These are phyloP conservation scores for Magnolia kwangsiensis DNA, from an alignment of 164 flowering plant species.

Conservation along the genomic window DNA sequence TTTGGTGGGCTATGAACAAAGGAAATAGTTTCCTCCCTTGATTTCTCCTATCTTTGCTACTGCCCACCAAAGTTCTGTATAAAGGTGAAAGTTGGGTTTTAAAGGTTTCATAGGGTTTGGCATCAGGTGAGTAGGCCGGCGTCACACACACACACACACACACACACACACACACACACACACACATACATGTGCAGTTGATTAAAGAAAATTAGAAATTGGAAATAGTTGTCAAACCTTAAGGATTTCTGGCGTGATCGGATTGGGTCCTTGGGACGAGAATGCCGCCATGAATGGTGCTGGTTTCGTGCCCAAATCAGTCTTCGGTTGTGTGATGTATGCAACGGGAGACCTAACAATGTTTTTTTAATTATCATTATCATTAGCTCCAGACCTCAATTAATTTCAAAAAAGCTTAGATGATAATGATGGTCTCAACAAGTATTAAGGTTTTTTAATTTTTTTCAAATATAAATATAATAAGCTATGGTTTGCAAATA, in stretches of 20 bases:
- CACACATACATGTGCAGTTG: too few relatives aligned
- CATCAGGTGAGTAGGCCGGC: too few relatives aligned
- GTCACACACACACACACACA: too few relatives aligned
- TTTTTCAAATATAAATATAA: background rate
- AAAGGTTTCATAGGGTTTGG: too few relatives aligned
- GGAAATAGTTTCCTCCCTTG: too few relatives aligned
- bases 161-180: too few relatives aligned
- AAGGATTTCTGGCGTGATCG: conserved; percentile 61
- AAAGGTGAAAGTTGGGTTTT: too few relatives aligned
- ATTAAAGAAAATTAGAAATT: too few relatives aligned
- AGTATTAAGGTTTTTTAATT: background rate
- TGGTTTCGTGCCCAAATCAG: conserved; percentile 44
- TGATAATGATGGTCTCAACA: background rate
- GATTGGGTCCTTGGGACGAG: conserved; percentile 77
- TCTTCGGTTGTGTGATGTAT: conserved; percentile 38
- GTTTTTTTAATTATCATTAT: background rate
- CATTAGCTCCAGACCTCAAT: background rate
- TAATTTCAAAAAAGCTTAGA: background rate
- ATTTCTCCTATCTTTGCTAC: too few relatives aligned
- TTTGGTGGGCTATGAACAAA: too few relatives aligned
- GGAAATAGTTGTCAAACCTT: conserved; percentile 40
- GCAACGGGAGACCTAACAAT: conserved; percentile 46
- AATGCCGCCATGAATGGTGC: conserved; percentile 84
- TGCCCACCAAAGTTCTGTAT: too few relatives aligned
- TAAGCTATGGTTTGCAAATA: background rate